Conservation (phyloP, 768 basidiomycete species). For the Macrolepiota albuminosa region DNA sequence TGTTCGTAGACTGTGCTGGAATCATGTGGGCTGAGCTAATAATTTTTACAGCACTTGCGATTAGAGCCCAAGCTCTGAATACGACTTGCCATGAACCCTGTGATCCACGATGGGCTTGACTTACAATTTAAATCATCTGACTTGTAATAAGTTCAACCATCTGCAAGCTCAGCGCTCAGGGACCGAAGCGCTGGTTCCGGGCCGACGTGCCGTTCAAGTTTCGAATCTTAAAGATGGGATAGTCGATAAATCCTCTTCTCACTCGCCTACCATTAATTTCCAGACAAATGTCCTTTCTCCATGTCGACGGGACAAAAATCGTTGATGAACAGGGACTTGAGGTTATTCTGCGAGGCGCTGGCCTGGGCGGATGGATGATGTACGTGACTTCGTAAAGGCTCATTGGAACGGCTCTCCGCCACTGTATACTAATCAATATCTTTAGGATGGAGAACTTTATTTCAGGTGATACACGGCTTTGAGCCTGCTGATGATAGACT, state of each 20-base stretch:
- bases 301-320: slow-evolving; percentile 54
- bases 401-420: neutral
- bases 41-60: neutral
- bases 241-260: neutral
- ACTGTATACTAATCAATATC: neutral
- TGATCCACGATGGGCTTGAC: too few relatives aligned
- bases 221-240: neutral
- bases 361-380: slow-evolving; percentile 83
- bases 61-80: too few relatives aligned
- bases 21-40: neutral
- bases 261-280: neutral
- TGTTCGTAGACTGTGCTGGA: neutral
- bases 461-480: slow-evolving; percentile 32
- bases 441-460: slow-evolving; percentile 75
- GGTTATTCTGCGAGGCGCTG: slow-evolving; percentile 64
- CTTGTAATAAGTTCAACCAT: too few relatives aligned
- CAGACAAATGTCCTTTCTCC: slow-evolving; percentile 43
- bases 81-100: too few relatives aligned
- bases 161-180: too few relatives aligned
- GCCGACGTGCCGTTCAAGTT: neutral
- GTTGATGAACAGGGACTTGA: slow-evolving; percentile 52
- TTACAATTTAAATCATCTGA: neutral
- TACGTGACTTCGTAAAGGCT: slow-evolving; percentile 20
- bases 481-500: neutral
- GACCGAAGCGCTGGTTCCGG: neutral